phyloP scores from a whole-genome alignment of 2,329 filamentous ascomycete species.

The Botrytis tulipae region DNA sequence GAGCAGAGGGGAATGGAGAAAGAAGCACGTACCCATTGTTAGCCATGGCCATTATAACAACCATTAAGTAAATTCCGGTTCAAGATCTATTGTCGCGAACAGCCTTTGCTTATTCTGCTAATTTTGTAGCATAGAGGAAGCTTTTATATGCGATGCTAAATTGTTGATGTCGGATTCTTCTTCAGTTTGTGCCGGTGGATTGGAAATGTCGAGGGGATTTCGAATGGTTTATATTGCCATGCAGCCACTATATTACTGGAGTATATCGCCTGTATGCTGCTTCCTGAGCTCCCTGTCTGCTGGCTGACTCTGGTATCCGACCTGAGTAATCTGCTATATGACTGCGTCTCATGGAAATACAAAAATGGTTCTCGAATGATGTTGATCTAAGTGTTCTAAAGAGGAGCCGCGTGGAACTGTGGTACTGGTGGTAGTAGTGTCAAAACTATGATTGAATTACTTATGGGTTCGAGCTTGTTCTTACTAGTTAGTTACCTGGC shows the following conservation, averaged over 20 bases:
- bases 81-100: slow-evolving; percentile 16
- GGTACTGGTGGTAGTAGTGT: neutral
- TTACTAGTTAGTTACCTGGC: slow-evolving; percentile 5
- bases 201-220: neutral
- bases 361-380: slow-evolving; percentile 1
- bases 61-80: slow-evolving; percentile 26
- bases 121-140: slow-evolving; percentile 1
- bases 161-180: neutral
- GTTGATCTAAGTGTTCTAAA: slow-evolving; percentile 1
- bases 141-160: neutral
- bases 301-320: neutral
- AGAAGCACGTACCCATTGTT: slow-evolving; percentile 36
- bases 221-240: slow-evolving; percentile 8
- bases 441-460: slow-evolving; percentile 6
- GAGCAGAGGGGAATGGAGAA: slow-evolving; percentile 10
- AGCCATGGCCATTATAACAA: slow-evolving; percentile 33
- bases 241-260: neutral
- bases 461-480: neutral
- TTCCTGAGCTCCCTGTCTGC: neutral
- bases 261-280: neutral
- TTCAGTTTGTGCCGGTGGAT: neutral
- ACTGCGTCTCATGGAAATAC: neutral
- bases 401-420: neutral
- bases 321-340: slow-evolving; percentile 5
- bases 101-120: slow-evolving; percentile 15